Evolutionary conservation across 495 filamentous ascomycete species (phyloP).

Genomic region (Bacidia rubella): DNA sequence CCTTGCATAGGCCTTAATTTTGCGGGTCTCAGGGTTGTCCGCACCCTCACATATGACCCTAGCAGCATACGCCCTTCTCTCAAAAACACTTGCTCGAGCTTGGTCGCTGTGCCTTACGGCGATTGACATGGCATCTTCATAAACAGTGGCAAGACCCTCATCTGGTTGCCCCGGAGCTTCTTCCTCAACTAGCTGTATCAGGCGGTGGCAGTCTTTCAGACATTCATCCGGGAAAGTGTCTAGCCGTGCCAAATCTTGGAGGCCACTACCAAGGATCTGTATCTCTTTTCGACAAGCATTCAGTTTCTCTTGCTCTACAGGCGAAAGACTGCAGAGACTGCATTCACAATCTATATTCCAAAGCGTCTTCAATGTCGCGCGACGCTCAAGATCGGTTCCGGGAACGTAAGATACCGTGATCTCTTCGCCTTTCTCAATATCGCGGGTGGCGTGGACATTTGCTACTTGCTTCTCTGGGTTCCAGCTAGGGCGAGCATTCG

Average conservation of each 20-base stretch:
- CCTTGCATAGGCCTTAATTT: conserved; percentile 22
- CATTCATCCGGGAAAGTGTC: conserved; percentile 16
- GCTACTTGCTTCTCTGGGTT: conserved; percentile 22
- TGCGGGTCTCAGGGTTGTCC: conserved; percentile 21
- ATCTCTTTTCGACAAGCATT: conserved; percentile 23
- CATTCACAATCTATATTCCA: conserved; percentile 31
- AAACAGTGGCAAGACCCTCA: conserved; percentile 25
- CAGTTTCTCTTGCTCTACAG: conserved; percentile 15
- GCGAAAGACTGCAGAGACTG: conserved; percentile 22
- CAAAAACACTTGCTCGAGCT: conserved; percentile 32
- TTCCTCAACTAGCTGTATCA: conserved; percentile 22
- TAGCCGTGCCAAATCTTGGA: conserved; percentile 18
- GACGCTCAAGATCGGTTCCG: conserved; percentile 16
- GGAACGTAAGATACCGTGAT: conserved; percentile 29
- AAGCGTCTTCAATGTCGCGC: conserved; percentile 20
- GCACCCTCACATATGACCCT: conserved; percentile 24
- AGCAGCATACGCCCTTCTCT: conserved; percentile 21
- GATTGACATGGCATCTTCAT: conserved; percentile 31
- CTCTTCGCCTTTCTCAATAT: conserved; percentile 30
- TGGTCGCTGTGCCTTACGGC: conserved; percentile 30
- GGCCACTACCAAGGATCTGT: conserved; percentile 21
- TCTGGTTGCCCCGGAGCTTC: conserved; percentile 22
- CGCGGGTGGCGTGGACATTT: conserved; percentile 27
- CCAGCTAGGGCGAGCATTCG: conserved; percentile 31
- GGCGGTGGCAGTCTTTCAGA: conserved; percentile 15